A percentile compares a stretch with the other conserved stretches of the same genome.
Evolutionary conservation across 2,329 filamentous ascomycete species (phyloP).

Genomic region (Pseudocercospora crystallina): DNA sequence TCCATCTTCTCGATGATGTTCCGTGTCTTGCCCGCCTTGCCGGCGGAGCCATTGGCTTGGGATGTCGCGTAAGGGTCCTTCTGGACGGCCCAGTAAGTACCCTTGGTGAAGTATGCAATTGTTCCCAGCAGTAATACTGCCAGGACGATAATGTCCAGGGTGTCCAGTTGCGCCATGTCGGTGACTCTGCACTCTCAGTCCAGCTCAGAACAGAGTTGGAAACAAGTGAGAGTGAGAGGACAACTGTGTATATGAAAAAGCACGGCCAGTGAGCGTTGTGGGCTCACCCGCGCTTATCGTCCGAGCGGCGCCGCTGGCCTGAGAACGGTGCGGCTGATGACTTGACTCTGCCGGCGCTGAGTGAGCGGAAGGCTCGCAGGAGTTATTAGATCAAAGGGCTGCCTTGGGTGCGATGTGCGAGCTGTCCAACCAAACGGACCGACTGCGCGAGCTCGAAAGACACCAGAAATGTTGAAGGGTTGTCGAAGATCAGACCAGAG

Average conservation of each 20-base stretch:
- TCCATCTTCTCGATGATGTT: slow-evolving; percentile 97
- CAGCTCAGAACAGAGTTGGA: background rate
- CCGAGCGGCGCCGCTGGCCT: background rate
- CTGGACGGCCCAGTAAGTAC: slow-evolving; percentile 83
- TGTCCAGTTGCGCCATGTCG: slow-evolving; percentile 92
- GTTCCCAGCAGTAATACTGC: slow-evolving; percentile 80
- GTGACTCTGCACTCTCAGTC: background rate
- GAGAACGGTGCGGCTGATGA: slow-evolving; percentile 4
- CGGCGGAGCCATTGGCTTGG: slow-evolving; percentile 63
- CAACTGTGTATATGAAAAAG: slow-evolving; percentile 6
- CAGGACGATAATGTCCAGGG: slow-evolving; percentile 90
- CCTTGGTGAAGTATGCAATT: slow-evolving; percentile 95
- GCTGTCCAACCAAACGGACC: too few species aligned
- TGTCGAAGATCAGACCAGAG: too few species aligned
- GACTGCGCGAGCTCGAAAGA: slow-evolving; percentile 38
- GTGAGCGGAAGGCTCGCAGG: too few species aligned
- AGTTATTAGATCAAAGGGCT: too few species aligned
- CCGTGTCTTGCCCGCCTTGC: slow-evolving; percentile 79
- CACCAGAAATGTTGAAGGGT: too few species aligned
- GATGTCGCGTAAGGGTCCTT: slow-evolving; percentile 86
- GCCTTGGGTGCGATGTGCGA: too few species aligned
- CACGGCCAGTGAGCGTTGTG: background rate
- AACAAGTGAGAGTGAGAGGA: slow-evolving; percentile 1
- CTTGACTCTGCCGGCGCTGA: slow-evolving; percentile 6
- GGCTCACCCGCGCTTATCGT: slow-evolving; percentile 5